These are phyloP conservation scores for Skeletonema tropicum DNA, from an alignment of 108 stramenopile species.

Conservation along the genomic window DNA sequence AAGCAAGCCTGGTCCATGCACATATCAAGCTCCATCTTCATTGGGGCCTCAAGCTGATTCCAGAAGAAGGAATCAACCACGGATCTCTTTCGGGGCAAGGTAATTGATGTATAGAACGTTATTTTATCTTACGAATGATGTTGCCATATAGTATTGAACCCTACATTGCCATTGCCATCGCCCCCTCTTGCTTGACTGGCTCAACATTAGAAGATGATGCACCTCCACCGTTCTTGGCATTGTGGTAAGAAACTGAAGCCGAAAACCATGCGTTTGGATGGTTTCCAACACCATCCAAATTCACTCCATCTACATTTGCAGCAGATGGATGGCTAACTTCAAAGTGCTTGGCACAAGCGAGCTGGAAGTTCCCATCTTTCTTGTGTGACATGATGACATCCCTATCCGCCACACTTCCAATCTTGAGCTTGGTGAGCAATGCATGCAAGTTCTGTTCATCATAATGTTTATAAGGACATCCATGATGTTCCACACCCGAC, in stretches of 20 bases:
- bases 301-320: slow-evolving; percentile 38
- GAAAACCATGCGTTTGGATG: slow-evolving; percentile 98
- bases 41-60: slow-evolving; percentile 50
- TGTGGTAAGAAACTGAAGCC: slow-evolving; percentile 72
- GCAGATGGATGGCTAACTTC: slow-evolving; percentile 87
- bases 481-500: slow-evolving; percentile 89
- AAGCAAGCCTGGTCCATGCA: slow-evolving; percentile 47
- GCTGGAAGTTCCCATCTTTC: slow-evolving; percentile 81
- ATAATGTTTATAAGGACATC: slow-evolving; percentile 96
- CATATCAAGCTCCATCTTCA: slow-evolving; percentile 31
- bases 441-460: slow-evolving; percentile 75
- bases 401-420: slow-evolving; percentile 64
- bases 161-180: neutral
- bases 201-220: slow-evolving; percentile 4
- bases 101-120: neutral
- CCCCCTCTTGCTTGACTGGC: slow-evolving; percentile 16
- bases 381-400: slow-evolving; percentile 80
- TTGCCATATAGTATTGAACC: neutral
- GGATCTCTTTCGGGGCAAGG: slow-evolving; percentile 51
- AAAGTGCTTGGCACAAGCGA: slow-evolving; percentile 96
- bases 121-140: neutral
- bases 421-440: slow-evolving; percentile 59
- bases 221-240: slow-evolving; percentile 44
- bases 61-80: slow-evolving; percentile 42
- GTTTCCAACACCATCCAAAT: slow-evolving; percentile 90